Base-by-base conservation (phyloP, 2,329 filamentous ascomycete genomes). In the Pseudogymnoascus sp. region DNA sequence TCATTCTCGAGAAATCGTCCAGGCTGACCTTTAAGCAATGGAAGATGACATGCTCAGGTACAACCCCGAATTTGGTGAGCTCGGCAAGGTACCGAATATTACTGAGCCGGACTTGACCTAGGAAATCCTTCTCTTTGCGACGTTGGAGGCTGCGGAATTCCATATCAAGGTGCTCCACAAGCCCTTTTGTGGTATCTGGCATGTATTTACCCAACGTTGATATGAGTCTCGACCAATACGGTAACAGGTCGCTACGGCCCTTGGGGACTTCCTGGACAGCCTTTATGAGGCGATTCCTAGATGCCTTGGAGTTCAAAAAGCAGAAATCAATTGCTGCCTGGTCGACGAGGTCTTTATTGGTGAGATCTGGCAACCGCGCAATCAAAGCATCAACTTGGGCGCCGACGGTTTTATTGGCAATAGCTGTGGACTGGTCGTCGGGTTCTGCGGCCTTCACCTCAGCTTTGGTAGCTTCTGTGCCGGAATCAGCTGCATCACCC, bases 41-140 rank as follows among this genome's bases (percentile, higher is more conserved):
- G 71, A 99, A 99, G 60, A 99, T 95, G 65, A 99, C 93, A 74
- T 99, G 94, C 73, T 99, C 94, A 0, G 95, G 94, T 7, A 99
- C 94, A 33, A 97, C 91, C 33, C 94, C 93, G 70, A 99, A 99
- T 71, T 99, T 99, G 62, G 94, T 99, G 71, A 99, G 77, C 75
- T 99, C 94, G 6, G 94, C 92, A 58, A 99, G 84, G 72, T 99
- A 99, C n/a, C 95, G 90, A 65, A 97, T 92, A 71, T 97, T 97
- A 74, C 89, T 87, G 67, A 95, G 87, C 43, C 94, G 88, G 57
- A 97, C 91, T 74, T 96, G 93, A 0, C 93, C 93, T 0, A 97
- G 80, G 64, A 99, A 97, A 68, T 99, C 95, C 72, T 99, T 99
- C 63, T 95, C 92, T 73, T 99, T 99, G 64, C 95, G 91, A 59